Percentiles rank a stretch among this genome's conserved stretches.
Conservation (phyloP, 768 basidiomycete species). For the Cantharellus cinnabarinus region DNA sequence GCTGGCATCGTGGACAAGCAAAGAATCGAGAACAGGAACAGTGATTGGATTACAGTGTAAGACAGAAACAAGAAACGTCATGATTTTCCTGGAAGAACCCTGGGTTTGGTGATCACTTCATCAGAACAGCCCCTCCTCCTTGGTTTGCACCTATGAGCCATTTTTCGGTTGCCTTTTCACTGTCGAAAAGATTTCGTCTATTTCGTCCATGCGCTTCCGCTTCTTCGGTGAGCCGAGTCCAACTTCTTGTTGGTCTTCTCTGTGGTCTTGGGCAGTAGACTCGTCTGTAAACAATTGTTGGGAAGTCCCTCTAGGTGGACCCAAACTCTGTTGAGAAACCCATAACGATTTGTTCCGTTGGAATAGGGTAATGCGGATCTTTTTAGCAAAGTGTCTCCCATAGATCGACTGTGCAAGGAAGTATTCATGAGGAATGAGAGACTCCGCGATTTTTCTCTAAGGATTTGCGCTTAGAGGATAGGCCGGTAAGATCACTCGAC, state of each 20-base stretch:
- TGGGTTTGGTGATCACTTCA: no score
- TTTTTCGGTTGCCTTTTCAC: no score
- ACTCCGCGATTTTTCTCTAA: slow-evolving; percentile 82
- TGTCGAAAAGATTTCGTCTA: slow-evolving; percentile 31
- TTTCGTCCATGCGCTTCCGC: slow-evolving; percentile 35
- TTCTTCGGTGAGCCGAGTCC: slow-evolving; percentile 15
- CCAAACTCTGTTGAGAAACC: slow-evolving; percentile 14
- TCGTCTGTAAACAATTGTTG: slow-evolving; percentile 4
- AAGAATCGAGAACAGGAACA: no score
- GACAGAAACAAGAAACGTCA: no score
- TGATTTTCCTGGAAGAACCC: no score
- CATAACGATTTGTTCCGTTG: slow-evolving; percentile 68
- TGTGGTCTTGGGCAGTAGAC: slow-evolving; percentile 16
- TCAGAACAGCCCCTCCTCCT: no score
- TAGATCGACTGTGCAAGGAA: slow-evolving; percentile 57
- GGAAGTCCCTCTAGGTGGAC: slow-evolving; percentile 9
- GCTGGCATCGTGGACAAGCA: no score
- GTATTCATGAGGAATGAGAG: slow-evolving; percentile 50
- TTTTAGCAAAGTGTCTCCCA: slow-evolving; percentile 71
- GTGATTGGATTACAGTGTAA: no score
- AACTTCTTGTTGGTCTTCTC: no score
- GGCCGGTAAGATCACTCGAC: neutral
- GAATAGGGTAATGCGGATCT: slow-evolving; percentile 57
- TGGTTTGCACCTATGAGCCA: no score
- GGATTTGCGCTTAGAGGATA: neutral